Evolutionary conservation across 202 grass and related monocot species (phyloP).

Genomic region (Cymbopogon flexuosus): DNA sequence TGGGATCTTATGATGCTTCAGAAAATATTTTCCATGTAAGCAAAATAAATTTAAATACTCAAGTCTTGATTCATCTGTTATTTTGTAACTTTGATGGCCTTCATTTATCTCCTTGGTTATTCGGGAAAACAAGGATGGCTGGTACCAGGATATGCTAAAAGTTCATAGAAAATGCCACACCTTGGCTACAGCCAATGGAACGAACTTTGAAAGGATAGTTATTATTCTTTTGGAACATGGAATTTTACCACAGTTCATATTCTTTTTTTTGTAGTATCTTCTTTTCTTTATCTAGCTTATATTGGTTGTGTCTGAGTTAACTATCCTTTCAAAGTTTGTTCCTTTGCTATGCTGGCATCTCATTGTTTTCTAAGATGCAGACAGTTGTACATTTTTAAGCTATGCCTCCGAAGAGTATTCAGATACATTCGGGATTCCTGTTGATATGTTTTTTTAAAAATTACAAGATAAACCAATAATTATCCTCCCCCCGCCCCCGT

Average conservation of each 20-base stretch:
- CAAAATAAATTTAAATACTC: constrained; percentile 9
- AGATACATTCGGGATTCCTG: not conserved
- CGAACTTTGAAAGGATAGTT: not conserved
- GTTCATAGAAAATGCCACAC: not conserved
- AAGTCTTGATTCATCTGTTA: not conserved
- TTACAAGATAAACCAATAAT: not conserved
- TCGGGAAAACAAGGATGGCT: not conserved
- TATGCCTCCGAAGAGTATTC: not conserved
- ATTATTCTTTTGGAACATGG: not conserved
- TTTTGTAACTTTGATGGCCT: not conserved
- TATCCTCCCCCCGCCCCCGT: not conserved
- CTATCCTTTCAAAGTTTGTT: too few relatives aligned
- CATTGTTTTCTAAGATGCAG: not conserved
- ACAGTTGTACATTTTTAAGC: not conserved
- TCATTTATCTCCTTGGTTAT: not conserved
- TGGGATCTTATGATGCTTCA: constrained; percentile 17
- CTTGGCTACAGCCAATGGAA: not conserved
- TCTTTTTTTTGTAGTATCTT: not conserved
- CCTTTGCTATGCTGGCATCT: not conserved
- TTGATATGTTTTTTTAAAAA: constrained; percentile 13
- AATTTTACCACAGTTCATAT: not conserved
- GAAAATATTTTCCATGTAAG: constrained; percentile 19
- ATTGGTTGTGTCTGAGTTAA: not conserved
- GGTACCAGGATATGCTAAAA: not conserved
- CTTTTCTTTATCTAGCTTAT: not conserved